Base-by-base conservation (phyloP, 2,329 filamentous ascomycete genomes). In the Clarireedia hainanense region DNA sequence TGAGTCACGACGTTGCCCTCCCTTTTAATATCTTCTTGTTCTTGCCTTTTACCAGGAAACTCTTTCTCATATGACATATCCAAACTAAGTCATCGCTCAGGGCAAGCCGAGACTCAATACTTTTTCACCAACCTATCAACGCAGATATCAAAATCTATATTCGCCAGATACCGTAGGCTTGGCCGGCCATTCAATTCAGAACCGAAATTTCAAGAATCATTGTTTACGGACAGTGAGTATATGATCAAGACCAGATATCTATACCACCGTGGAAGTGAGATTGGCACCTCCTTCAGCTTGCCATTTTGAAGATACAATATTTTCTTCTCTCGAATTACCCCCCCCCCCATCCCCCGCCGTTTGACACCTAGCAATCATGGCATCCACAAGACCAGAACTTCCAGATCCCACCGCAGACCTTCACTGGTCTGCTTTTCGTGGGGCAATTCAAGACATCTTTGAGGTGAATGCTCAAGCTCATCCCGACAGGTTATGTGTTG, bases 401-500 rank as follows among this genome's bases (percentile, higher is more conserved):
- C 80, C 80, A 42, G 78, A 83, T 66, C 80, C 80, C 34, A 81
- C 78, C 1, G 73, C 73, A 37, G 77, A 83, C 64, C 75, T 84
- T 58, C 69, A 80, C 63, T 84, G 81, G 81, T 78, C 78, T 56
- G 75, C 75, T 59, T 84, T 78, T 69, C 71, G 74, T 58, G 81
- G 80, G 36, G 74, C 81, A 24, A 84, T 84, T 58, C 80, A 84
- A 62, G 76, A 82, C 56, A 79, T 81, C 50, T 84, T 84, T 58
- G 73, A 74, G 37, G 70, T 68, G 46, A 83, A 82, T 72, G 85
- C 85, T 5, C 72, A 78, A 64, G 78, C 74, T 60, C 80, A 88
- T 67, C 85, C 85, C 4, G 80, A 86, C 43, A 76, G 82, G 65
- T 71, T 79, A 55, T 89, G 85, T 64, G 83, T 89, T 3, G 76